Base-by-base conservation (phyloP, 2,329 filamentous ascomycete genomes). In the Colletotrichum spinosum region DNA sequence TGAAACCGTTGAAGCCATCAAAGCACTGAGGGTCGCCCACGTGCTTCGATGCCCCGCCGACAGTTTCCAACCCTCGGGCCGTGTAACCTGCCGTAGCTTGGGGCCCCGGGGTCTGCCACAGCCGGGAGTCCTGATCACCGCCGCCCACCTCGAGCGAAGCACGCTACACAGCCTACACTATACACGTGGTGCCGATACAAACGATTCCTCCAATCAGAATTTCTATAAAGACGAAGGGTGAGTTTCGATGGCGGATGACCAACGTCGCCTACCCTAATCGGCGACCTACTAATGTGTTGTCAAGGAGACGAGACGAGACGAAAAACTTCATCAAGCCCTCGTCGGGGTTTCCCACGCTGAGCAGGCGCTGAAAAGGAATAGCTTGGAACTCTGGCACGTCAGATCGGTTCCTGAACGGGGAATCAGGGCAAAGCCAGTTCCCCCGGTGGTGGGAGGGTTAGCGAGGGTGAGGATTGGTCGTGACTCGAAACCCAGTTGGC, bases 201-300 rank as follows among this genome's bases (percentile, higher is more conserved):
- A 6, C 41, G 6, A 13, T n/a, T 44, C 41, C 13, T 5, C 13
- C 15, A 13, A 15, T 44, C 41, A 13, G 41, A 15, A 15, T 1
- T 1, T n/a, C 10, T 8, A n/a, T 10, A 15, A 17, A 17, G 17
- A 11, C 39, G 39, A 8, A 17, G 34, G 35, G 37, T 50, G 46
- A 58, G 46, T 58, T 58, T 33, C 46, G 55, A 58, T 58, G 55
- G 46, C 37, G 46, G 55, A 37, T 13, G 46, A 50, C 44, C 35
- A 44, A 25, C 34, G 55, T 50, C 13, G 17, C 12, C 13, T 34
- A 8, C 46, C 33, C 34, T 46, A 37, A 58, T 58, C 55, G 46
- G 25, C 37, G 4, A 5, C 25, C 25, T 25, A 25, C 25, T 4
- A 25, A 5, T 25, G 25, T 25, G 25, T 25, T 25, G 25, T 25